Evolutionary conservation across 2,329 filamentous ascomycete species (phyloP).

Genomic region (Chalaropsis ovoidea): DNA sequence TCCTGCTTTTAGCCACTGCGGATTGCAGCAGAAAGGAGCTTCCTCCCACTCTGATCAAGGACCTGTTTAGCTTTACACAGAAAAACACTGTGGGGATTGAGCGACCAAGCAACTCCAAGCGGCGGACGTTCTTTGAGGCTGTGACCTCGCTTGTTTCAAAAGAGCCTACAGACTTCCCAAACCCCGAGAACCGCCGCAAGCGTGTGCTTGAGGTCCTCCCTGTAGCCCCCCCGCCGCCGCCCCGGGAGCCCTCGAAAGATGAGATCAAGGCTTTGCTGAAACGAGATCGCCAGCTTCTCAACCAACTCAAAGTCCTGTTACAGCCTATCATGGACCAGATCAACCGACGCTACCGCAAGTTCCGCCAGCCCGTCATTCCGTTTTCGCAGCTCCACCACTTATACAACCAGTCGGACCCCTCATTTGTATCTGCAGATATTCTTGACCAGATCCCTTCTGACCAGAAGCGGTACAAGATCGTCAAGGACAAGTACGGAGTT

Average conservation of each 20-base stretch:
- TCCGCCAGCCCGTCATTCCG: conserved; percentile 69
- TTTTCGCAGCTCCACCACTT: conserved; percentile 67
- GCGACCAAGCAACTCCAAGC: conserved; percentile 52
- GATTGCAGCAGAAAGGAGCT: conserved; percentile 57
- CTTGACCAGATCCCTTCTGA: conserved; percentile 39
- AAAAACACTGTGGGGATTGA: conserved; percentile 64
- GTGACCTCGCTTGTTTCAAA: conserved; percentile 69
- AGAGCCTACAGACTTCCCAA: conserved; percentile 74
- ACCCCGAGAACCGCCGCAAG: conserved; percentile 77
- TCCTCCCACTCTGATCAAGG: conserved; percentile 53
- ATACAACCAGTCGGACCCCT: conserved; percentile 71
- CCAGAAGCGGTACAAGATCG: conserved; percentile 66
- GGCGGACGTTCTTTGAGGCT: conserved; percentile 68
- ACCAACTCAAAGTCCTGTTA: conserved; percentile 76
- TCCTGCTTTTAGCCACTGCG: conserved; percentile 77
- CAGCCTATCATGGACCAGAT: conserved; percentile 97
- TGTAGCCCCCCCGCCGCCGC: conserved; percentile 61
- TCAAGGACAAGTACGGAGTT: conserved; percentile 67
- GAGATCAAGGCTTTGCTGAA: conserved; percentile 73
- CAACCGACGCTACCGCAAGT: conserved; percentile 79
- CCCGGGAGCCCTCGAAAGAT: conserved; percentile 59
- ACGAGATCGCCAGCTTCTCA: conserved; percentile 72
- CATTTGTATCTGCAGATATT: conserved; percentile 51
- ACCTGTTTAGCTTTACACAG: conserved; percentile 76
- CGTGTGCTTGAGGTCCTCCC: conserved; percentile 68